Conservation (phyloP, 371 early-diverging fungal species). For the Mortierella sp. region DNA sequence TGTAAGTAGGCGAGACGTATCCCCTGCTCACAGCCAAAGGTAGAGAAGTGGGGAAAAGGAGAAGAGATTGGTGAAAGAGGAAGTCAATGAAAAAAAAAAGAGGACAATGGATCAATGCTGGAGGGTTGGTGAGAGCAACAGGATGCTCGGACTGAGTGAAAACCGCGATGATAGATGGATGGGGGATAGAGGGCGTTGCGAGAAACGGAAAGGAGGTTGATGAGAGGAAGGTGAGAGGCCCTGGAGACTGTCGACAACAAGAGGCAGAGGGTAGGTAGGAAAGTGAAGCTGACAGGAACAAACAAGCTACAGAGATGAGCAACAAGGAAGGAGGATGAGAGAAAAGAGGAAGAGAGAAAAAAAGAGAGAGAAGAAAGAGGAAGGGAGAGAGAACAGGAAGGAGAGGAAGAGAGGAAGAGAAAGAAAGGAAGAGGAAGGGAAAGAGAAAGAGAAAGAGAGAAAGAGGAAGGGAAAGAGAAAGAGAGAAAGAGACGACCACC, state of each 20-base stretch:
- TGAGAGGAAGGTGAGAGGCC: background rate
- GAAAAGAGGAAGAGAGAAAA: background rate
- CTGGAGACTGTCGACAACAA: no score
- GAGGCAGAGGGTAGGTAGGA: no score
- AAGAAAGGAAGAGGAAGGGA: background rate
- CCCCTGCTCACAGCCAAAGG: background rate
- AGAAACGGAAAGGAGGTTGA: background rate
- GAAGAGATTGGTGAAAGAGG: no score
- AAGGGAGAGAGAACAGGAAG: background rate
- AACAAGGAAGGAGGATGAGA: background rate
- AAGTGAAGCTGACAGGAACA: no score
- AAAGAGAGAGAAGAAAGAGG: background rate
- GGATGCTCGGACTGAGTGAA: no score
- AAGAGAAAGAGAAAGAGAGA: background rate
- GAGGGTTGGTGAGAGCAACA: no score
- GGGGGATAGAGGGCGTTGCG: background rate
- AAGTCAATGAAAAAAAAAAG: background rate
- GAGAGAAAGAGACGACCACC: background rate
- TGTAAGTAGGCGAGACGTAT: no score
- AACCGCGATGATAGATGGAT: no score
- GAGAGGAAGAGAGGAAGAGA: background rate
- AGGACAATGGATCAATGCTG: no score
- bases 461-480: background rate
- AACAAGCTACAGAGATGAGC: background rate
- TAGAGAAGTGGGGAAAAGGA: background rate